Evolutionary conservation across 495 filamentous ascomycete genomes (phyloP).

Genomic region (Aspergillus mulundensis): DNA sequence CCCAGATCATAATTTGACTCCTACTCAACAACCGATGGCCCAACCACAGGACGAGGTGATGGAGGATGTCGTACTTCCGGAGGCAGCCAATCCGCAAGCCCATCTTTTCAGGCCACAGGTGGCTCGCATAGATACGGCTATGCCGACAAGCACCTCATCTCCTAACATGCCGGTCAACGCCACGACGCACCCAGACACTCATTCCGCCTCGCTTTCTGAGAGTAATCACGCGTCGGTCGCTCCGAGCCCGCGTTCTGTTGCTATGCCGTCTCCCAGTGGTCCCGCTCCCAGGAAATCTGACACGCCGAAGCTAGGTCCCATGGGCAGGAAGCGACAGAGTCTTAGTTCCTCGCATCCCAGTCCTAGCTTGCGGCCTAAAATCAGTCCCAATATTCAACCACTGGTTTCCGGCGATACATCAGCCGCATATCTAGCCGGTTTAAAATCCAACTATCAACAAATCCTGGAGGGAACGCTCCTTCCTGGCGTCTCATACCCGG

Average conservation of each 20-base stretch:
- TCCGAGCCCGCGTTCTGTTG: constrained; percentile 32
- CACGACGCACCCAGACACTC: constrained; percentile 31
- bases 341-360: constrained; percentile 71
- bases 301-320: constrained; percentile 28
- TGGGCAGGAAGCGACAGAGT: constrained; percentile 64
- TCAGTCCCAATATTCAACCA: constrained; percentile 92
- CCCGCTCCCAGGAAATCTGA: constrained; percentile 39
- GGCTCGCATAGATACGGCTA: constrained; percentile 42
- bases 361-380: constrained; percentile 84
- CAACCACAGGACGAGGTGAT: constrained; percentile 55
- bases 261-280: constrained; percentile 45
- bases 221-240: constrained; percentile 27
- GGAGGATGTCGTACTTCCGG: constrained; percentile 63
- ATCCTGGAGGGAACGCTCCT: constrained; percentile 89
- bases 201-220: constrained; percentile 15
- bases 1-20: constrained; percentile 26
- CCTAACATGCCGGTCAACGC: constrained; percentile 28
- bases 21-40: constrained; percentile 15
- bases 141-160: constrained; percentile 24
- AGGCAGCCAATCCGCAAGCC: constrained; percentile 45
- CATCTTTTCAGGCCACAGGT: constrained; percentile 33
- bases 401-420: constrained; percentile 71
- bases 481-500: constrained; percentile 86
- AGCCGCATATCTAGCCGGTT: constrained; percentile 72
- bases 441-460: constrained; percentile 97